Percentiles rank a stretch among this genome's conserved stretches.
Conservation (phyloP, 106 monocot genomes). For the Ottelia alismoides region DNA sequence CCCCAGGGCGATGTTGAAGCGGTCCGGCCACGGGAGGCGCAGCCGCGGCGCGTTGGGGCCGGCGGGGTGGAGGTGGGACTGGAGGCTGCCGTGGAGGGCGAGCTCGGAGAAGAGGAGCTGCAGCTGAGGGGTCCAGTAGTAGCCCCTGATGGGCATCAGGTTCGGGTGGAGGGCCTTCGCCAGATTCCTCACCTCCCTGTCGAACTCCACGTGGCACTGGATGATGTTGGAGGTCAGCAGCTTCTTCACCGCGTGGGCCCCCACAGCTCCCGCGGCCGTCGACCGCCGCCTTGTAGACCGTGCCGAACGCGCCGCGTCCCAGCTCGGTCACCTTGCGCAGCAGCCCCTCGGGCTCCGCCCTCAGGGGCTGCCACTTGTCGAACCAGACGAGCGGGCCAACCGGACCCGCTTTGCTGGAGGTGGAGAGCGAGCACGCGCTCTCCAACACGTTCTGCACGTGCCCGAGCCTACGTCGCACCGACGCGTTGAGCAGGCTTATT, state of each 20-base stretch:
- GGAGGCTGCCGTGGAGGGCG: conserved; percentile 40
- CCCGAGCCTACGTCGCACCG: conserved; percentile 31
- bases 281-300: conserved; percentile 51
- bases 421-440: conserved; percentile 59
- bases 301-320: conserved; percentile 61
- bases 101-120: conserved; percentile 84
- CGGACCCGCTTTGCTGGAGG: conserved; percentile 13
- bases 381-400: conserved; percentile 64
- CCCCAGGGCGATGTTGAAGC: conserved; percentile 67
- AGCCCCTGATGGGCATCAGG: conserved; percentile 62
- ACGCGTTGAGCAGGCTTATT: conserved; percentile 41
- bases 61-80: conserved; percentile 31
- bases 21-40: conserved; percentile 43
- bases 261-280: conserved; percentile 32
- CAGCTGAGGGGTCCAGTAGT: conserved; percentile 92
- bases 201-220: conserved; percentile 78
- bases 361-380: conserved; percentile 16
- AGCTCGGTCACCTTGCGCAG: conserved; percentile 72
- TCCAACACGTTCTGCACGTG: conserved; percentile 45
- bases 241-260: conserved; percentile 61
- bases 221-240: conserved; percentile 36
- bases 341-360: conserved; percentile 44
- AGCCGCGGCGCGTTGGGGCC: not conserved
- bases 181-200: conserved; percentile 56
- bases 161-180: conserved; percentile 78